Evolutionary conservation across 2,329 filamentous ascomycete species (phyloP).

Genomic region (Pseudocercospora vitis): DNA sequence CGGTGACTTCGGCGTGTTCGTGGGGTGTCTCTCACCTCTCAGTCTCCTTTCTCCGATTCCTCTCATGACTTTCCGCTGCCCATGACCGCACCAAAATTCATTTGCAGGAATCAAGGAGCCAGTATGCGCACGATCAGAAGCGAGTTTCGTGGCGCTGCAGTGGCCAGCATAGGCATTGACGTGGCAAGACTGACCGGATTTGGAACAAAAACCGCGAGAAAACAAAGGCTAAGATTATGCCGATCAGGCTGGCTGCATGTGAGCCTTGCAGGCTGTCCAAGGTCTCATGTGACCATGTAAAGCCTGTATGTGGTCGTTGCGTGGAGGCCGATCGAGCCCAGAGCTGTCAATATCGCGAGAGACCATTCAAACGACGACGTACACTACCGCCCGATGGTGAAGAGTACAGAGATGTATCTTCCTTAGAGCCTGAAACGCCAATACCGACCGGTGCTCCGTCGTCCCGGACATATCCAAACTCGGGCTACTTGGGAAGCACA

Average conservation of each 20-base stretch:
- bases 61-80: background rate
- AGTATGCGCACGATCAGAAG: background rate
- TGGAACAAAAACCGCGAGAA: background rate
- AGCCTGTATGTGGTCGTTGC: constrained; percentile 34
- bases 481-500: constrained; percentile 37
- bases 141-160: background rate
- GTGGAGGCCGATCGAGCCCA: constrained; percentile 22
- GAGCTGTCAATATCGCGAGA: constrained; percentile 32
- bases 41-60: background rate
- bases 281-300: constrained; percentile 34
- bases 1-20: background rate
- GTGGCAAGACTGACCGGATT: too few species aligned
- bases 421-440: constrained; percentile 14
- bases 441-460: constrained; percentile 9
- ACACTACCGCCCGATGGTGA: background rate
- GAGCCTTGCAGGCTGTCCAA: constrained; percentile 36
- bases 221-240: constrained; percentile 14
- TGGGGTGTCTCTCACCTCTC: background rate
- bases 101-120: too few species aligned
- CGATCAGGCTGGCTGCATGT: constrained; percentile 30
- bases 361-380: constrained; percentile 33
- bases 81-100: too few species aligned
- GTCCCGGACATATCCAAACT: constrained; percentile 37
- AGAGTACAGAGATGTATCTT: background rate
- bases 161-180: too few species aligned